These are phyloP conservation scores for Skeletonema tropicum DNA, from an alignment of 108 stramenopile species.

Conservation along the genomic window DNA sequence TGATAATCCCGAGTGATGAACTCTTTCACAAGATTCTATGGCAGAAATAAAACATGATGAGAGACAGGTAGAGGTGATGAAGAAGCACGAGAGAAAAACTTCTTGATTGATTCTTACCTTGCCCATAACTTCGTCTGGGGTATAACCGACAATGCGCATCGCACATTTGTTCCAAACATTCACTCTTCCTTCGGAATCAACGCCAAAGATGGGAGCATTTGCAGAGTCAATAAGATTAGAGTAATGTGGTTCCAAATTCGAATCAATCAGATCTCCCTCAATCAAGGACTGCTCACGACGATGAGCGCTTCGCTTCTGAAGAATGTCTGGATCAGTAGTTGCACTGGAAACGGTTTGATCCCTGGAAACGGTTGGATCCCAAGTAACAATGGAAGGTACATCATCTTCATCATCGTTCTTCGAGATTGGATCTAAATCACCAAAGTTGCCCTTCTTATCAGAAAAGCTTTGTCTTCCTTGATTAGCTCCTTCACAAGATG, in stretches of 20 bases:
- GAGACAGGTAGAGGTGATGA: no score
- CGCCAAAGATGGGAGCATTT: constrained; percentile 58
- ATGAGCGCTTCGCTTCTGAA: background rate
- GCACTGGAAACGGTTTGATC: background rate
- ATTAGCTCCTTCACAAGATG: background rate
- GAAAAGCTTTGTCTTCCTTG: background rate
- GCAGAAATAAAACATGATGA: no score
- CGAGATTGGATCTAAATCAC: background rate
- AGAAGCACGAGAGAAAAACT: no score
- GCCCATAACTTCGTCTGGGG: constrained; percentile 70
- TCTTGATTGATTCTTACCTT: background rate
- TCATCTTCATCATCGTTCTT: background rate
- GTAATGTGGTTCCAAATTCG: constrained; percentile 12
- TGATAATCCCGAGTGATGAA: no score
- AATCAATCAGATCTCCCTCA: constrained; percentile 10
- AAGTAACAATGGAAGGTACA: constrained; percentile 4
- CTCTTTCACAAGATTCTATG: no score
- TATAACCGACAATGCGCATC: constrained; percentile 55
- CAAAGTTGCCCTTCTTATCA: no score
- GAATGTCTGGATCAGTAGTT: constrained; percentile 4
- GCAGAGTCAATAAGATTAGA: constrained; percentile 57
- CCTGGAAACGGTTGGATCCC: background rate
- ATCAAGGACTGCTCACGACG: constrained; percentile 1
- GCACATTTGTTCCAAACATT: constrained; percentile 68
- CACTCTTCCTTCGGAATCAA: constrained; percentile 42